Evolutionary conservation across 305 asterid species (phyloP).

Genomic region (Fraxinus velutina): DNA sequence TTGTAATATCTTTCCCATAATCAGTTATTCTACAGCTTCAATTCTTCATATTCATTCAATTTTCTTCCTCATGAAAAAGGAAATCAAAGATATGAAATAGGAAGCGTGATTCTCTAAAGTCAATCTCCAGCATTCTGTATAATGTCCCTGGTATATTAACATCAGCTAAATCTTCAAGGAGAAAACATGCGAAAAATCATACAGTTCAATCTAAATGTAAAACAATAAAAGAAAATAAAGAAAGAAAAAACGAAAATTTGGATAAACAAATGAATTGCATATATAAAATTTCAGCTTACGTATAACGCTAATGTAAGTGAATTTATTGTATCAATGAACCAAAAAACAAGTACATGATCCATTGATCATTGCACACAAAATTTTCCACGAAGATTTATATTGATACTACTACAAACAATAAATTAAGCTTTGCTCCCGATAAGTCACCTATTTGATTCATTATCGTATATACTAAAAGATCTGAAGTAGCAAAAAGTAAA

Average conservation of each 20-base stretch:
- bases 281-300: neutral
- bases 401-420: neutral
- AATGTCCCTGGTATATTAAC: conserved; percentile 9
- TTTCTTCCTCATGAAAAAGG: conserved; percentile 20
- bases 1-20: conserved; percentile 77
- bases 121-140: conserved; percentile 1
- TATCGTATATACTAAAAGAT: neutral
- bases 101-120: neutral
- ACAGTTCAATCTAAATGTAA: neutral
- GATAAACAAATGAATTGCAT: conserved; percentile 8
- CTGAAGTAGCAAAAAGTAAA: neutral
- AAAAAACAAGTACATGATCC: neutral
- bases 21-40: conserved; percentile 19
- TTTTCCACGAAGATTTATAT: neutral
- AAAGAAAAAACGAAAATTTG: neutral
- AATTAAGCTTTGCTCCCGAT: neutral
- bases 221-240: too few species aligned
- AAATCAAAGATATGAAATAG: neutral
- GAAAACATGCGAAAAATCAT: neutral
- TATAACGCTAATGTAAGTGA: conserved; percentile 2
- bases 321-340: neutral
- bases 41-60: conserved; percentile 22
- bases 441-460: neutral
- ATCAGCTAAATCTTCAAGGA: neutral
- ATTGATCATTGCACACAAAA: neutral